These are phyloP conservation scores for Sorghum bicolor DNA, from an alignment of 176 grass and related monocot species.

Conservation along the genomic window DNA sequence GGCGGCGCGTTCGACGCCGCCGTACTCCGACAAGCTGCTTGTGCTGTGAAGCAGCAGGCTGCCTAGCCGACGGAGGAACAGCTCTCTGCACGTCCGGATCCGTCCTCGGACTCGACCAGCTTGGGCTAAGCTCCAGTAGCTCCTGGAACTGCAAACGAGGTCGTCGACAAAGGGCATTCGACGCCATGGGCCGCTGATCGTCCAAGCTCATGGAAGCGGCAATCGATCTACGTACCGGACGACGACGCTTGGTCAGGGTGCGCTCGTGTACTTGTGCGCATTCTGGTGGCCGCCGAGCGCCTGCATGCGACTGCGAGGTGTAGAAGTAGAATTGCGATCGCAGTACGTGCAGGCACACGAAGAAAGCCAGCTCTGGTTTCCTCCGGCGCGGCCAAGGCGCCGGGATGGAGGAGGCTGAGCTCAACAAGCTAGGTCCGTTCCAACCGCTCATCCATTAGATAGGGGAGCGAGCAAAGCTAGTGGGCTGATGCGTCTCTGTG, in stretches of 20 bases:
- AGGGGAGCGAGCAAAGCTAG: not conserved
- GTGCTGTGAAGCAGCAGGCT: too few species aligned
- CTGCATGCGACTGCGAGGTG: conserved; percentile 23
- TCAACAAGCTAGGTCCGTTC: conserved; percentile 21
- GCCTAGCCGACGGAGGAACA: too few species aligned
- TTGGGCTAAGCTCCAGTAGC: too few species aligned
- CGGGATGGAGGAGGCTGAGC: conserved; percentile 20
- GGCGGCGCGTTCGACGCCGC: too few species aligned
- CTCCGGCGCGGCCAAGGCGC: not conserved
- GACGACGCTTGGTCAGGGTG: conserved; percentile 30
- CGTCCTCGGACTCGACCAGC: too few species aligned
- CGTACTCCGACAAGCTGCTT: too few species aligned
- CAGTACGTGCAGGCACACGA: conserved; percentile 56
- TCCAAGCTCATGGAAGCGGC: not conserved
- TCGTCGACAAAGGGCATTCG: not conserved
- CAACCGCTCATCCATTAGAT: not conserved
- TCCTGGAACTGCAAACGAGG: not conserved
- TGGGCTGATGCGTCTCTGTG: not conserved
- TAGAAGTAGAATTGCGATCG: conserved; percentile 40
- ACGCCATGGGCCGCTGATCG: not conserved
- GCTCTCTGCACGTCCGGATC: too few species aligned
- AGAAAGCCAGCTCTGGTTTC: conserved; percentile 40
- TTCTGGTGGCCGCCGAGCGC: conserved; percentile 71
- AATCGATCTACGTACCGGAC: conserved; percentile 32
- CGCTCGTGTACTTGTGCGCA: conserved; percentile 58